Evolutionary conservation across 1,139 yeast species (phyloP), one percentile per base, ranked within the genome.

Genomic region (Magnusiomyces suaveolens): DNA sequence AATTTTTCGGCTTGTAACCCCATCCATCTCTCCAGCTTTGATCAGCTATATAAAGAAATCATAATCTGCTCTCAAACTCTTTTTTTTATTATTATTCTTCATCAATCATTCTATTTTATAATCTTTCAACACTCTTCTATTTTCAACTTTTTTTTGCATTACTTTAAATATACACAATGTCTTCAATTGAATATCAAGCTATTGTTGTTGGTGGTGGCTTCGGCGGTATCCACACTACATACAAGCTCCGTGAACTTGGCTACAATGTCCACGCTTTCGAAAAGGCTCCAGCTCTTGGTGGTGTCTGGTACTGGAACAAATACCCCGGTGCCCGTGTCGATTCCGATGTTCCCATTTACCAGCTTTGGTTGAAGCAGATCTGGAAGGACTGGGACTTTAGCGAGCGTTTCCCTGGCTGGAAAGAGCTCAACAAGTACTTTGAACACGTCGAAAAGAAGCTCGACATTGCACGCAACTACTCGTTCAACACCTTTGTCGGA

Each of bases 251-350:
- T 68, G 38, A 71, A 62, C 51, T 64, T 66, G 50, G 80, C 69
- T 62, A 69, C 69, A 58, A 69, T 62, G 57, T 57, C 49, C 59
- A 59, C 24, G 65, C 75, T 10, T 76, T 74, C 57, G 81, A 77
- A 57, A 72, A 72, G 57, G 77, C 73, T 57, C 68, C 66, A 52
- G 65, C 72, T 52, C 69, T 76, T 57, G 81, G 81, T 24, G 81
- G 81, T 10, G 76, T 80, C 44, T 77, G 81, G 81, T 74, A 71
- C 63, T 77, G 78, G 49, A 77, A 77, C 61, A 70, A 78, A 3
- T 77, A 77, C 60, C 81, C 81, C 2, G 81, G 67, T 43, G 67
- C 67, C 1, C 57, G 81, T 3, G 76, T 79, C 63, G 81, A 80
- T 43, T 72, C 76, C 36, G 80, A 76, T 61, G 74, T 77, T 54